Evolutionary conservation across 2,329 filamentous ascomycete genomes (phyloP).

Genomic region (Talaromyces funiculosus): DNA sequence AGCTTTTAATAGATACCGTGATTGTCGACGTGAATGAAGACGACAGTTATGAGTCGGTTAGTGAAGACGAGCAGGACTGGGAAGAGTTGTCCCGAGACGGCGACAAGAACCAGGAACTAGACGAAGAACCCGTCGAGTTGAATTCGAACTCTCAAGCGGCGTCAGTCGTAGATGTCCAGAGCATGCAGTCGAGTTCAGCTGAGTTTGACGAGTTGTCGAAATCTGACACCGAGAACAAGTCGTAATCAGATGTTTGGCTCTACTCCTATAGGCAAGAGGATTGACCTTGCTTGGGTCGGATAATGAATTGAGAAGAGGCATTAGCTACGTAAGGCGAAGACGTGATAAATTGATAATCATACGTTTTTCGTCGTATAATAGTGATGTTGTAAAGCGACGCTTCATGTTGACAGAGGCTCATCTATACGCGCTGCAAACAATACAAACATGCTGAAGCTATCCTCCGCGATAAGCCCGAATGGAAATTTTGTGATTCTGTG

Average conservation of each 20-base stretch:
- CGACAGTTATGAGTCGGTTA: conserved; percentile 16
- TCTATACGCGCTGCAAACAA: conserved; percentile 13
- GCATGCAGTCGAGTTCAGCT: conserved; percentile 30
- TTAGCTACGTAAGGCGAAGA: not conserved
- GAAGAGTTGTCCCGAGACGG: conserved; percentile 31
- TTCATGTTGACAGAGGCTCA: not conserved
- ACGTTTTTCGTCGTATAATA: not conserved
- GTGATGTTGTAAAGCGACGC: not conserved
- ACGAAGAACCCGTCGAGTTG: conserved; percentile 31
- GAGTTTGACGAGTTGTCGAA: conserved; percentile 22
- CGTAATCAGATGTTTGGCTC: not conserved
- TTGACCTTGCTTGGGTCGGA: not conserved
- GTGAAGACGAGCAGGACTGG: conserved; percentile 38
- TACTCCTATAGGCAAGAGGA: not conserved
- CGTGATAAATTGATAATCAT: not conserved
- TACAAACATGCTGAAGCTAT: conserved; percentile 16
- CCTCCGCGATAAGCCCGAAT: not conserved
- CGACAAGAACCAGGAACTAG: conserved; percentile 21
- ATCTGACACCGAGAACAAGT: conserved; percentile 12
- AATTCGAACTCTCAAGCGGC: conserved; percentile 23
- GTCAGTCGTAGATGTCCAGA: conserved; percentile 26
- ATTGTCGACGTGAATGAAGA: conserved; percentile 8
- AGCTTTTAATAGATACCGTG: conserved; percentile 5
- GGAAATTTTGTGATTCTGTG: conserved; percentile 4
- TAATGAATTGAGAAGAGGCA: too few relatives aligned